A percentile compares a stretch with the other conserved stretches of the same genome.
These are phyloP conservation scores for Lactarius indigo DNA, from an alignment of 768 basidiomycete species.

Conservation along the genomic window DNA sequence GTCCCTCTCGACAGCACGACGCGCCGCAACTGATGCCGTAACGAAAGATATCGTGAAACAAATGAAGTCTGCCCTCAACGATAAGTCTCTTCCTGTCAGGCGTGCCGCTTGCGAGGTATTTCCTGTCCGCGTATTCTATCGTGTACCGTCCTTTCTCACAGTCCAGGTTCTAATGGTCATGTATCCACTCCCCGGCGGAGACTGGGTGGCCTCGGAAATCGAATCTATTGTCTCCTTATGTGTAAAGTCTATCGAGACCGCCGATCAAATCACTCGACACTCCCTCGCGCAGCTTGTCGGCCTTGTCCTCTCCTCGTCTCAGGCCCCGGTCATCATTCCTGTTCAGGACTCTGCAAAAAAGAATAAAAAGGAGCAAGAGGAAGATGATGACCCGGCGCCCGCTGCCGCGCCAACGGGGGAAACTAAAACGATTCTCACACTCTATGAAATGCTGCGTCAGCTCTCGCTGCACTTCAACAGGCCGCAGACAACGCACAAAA, in stretches of 20 bases:
- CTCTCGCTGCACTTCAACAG: constrained; percentile 83
- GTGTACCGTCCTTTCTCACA: constrained; percentile 24
- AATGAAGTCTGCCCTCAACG: constrained; percentile 66
- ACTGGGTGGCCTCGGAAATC: constrained; percentile 63
- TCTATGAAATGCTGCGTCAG: constrained; percentile 76
- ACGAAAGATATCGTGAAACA: constrained; percentile 83
- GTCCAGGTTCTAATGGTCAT: constrained; percentile 51
- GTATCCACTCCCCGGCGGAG: constrained; percentile 54
- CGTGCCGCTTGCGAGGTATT: constrained; percentile 76
- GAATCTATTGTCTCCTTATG: constrained; percentile 69
- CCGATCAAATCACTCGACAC: constrained; percentile 81
- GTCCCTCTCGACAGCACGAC: constrained; percentile 72
- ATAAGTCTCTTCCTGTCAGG: constrained; percentile 84
- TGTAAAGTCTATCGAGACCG: constrained; percentile 70
- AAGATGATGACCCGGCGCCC: constrained; percentile 54
- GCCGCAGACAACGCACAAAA: constrained; percentile 58
- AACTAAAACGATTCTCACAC: constrained; percentile 65
- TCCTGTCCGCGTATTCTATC: neutral
- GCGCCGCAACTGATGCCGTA: constrained; percentile 75
- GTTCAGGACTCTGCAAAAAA: constrained; percentile 50
- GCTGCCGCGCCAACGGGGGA: constrained; percentile 47
- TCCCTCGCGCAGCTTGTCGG: constrained; percentile 78
- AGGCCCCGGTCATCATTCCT: constrained; percentile 55
- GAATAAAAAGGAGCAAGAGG: constrained; percentile 58
- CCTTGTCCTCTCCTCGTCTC: constrained; percentile 79